phyloP scores from a whole-genome alignment of 1,139 yeast genomes.

The Yamadazyma pseudoaaseri region DNA sequence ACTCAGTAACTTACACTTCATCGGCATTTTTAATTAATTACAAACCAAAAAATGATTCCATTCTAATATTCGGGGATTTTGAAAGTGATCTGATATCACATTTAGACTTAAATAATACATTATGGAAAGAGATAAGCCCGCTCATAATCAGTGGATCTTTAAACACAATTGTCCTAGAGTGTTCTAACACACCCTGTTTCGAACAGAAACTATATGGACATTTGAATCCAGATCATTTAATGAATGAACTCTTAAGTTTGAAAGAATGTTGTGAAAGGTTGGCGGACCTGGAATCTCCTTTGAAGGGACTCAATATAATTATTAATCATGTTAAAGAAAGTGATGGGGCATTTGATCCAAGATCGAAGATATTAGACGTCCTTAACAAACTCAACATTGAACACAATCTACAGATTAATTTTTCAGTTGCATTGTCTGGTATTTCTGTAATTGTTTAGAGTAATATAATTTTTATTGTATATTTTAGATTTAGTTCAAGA shows the following conservation, averaged over 20 bases:
- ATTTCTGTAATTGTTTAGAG: slow-evolving; percentile 21
- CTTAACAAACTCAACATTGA: slow-evolving; percentile 39
- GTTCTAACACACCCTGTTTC: slow-evolving; percentile 56
- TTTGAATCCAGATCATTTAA: slow-evolving; percentile 62
- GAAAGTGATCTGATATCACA: slow-evolving; percentile 61
- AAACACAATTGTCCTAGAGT: slow-evolving; percentile 67
- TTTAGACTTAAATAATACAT: slow-evolving; percentile 37
- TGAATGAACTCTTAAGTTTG: slow-evolving; percentile 47
- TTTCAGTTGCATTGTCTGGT: slow-evolving; percentile 58
- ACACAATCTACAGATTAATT: slow-evolving; percentile 37
- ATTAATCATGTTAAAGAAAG: slow-evolving; percentile 75
- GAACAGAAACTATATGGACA: slow-evolving; percentile 67
- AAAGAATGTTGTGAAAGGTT: slow-evolving; percentile 23
- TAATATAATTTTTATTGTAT: too few species aligned
- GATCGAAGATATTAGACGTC: slow-evolving; percentile 47
- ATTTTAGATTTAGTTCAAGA: slow-evolving; percentile 3
- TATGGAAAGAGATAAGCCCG: slow-evolving; percentile 61
- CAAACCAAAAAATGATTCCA: slow-evolving; percentile 22
- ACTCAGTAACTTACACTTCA: slow-evolving; percentile 24
- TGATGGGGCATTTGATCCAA: slow-evolving; percentile 45
- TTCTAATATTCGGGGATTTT: slow-evolving; percentile 77
- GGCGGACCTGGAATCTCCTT: slow-evolving; percentile 21
- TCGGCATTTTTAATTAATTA: slow-evolving; percentile 56
- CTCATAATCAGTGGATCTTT: slow-evolving; percentile 36
- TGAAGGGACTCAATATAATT: slow-evolving; percentile 52